Base-by-base conservation (phyloP, 805 yeast species). In the Kazachstania africana region DNA sequence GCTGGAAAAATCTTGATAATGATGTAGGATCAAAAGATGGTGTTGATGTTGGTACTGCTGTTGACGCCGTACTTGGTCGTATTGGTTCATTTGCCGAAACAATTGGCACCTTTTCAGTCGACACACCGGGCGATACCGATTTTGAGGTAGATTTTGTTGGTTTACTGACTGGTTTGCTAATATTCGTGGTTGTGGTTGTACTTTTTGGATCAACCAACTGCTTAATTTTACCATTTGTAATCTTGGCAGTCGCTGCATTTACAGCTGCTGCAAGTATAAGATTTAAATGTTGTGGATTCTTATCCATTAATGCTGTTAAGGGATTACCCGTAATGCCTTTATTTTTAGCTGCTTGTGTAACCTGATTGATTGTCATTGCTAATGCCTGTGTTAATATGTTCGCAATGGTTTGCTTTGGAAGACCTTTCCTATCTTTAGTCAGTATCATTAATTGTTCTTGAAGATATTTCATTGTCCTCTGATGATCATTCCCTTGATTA, bases 281-380 rank as follows among this genome's bases (percentile, higher is more conserved):
- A 32, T 84, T 80, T 31, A 81, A 70, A 52, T 80, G 87, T 37
- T 74, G 78, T 3, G 93, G 93, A 32, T 82, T 82, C 40, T 75
- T 76, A 35, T 81, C 88, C 45, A 80, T 82, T 47, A 78, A 65
- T 20, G 82, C 78, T 10, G 80, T 74, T 38, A 81, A 60, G 4
- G 91, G 87, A 45, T 80, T 79, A 14, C 84, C 82, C 1, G 75
- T 73, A 36, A 81, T 76, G 12, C 91, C 87, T 23, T 79, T 82
- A 44, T 75, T 76, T 45, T 85, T 82, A 0, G 94, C 94, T 6
- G 87, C 87, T 43, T 77, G 87, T 36, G 80, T 78, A 8, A 81
- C 88, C 52, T 81, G 91, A 8, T 93, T 88, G 39, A 87, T 84
- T 0, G 95, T 88, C 63, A 87, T 80, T 3, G 95, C 95, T 43